phyloP scores from a whole-genome alignment of 2,329 filamentous ascomycete species.

The Fusarium veterinarium region DNA sequence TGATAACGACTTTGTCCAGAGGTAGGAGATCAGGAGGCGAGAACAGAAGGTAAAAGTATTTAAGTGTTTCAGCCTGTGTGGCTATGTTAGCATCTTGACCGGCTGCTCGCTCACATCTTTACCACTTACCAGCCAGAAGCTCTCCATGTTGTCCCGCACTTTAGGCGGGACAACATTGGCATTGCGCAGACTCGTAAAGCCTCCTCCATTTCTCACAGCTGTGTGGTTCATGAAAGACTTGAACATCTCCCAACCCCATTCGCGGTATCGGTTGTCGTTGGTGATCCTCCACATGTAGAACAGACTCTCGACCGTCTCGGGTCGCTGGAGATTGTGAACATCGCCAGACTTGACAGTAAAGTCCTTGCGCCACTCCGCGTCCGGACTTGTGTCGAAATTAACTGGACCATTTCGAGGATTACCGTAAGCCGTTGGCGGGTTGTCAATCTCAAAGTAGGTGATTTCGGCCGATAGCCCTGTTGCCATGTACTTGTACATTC shows the following conservation, averaged over 20 bases:
- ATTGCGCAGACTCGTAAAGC: slow-evolving; percentile 84
- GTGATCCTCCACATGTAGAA: slow-evolving; percentile 99
- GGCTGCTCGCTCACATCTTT: neutral
- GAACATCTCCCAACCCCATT: slow-evolving; percentile 99
- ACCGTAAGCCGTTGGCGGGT: slow-evolving; percentile 71
- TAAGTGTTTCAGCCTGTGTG: slow-evolving; percentile 89
- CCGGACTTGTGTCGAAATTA: slow-evolving; percentile 61
- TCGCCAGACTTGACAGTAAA: slow-evolving; percentile 85
- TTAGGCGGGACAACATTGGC: slow-evolving; percentile 78
- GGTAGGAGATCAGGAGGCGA: slow-evolving; percentile 84
- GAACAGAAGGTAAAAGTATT: slow-evolving; percentile 97
- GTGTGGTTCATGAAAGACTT: slow-evolving; percentile 89
- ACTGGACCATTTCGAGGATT: slow-evolving; percentile 61
- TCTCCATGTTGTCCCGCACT: slow-evolving; percentile 93
- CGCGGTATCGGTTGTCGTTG: slow-evolving; percentile 85
- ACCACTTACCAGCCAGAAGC: slow-evolving; percentile 88
- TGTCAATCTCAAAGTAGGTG: slow-evolving; percentile 83
- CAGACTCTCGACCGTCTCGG: slow-evolving; percentile 94
- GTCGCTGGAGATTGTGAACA: slow-evolving; percentile 90
- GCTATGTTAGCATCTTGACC: slow-evolving; percentile 22
- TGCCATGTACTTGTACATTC: slow-evolving; percentile 90
- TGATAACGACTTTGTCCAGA: slow-evolving; percentile 88
- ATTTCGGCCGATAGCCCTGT: slow-evolving; percentile 97
- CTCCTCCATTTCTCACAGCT: slow-evolving; percentile 78
- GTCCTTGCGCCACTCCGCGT: slow-evolving; percentile 79